Conservation (phyloP, 352 stramenopile genomes). For the Hyaloperonospora arabidopsidis region DNA sequence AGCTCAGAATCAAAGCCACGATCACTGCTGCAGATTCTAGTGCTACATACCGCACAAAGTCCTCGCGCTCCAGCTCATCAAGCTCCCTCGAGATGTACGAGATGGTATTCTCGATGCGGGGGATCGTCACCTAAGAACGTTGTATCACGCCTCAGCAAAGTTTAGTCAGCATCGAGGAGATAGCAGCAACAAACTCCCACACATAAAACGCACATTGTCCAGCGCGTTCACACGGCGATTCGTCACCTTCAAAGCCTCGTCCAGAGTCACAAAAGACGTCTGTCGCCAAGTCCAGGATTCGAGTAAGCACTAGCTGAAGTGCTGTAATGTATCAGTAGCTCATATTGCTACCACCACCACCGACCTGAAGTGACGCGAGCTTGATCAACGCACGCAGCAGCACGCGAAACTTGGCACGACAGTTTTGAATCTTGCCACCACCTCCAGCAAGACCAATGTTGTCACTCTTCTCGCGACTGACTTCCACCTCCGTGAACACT, state of each 20-base stretch:
- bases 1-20: too few species aligned
- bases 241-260: constrained; percentile 97
- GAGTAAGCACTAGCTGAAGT: constrained; percentile 20
- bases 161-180: background rate
- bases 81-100: constrained; percentile 97
- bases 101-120: constrained; percentile 94
- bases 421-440: constrained; percentile 96
- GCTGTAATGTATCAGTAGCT: background rate
- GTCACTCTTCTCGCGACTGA: constrained; percentile 89
- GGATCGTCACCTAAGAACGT: constrained; percentile 90
- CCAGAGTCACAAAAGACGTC: constrained; percentile 98
- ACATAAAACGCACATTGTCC: constrained; percentile 85
- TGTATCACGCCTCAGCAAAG: background rate
- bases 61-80: constrained; percentile 98
- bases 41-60: constrained; percentile 72
- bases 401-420: constrained; percentile 81
- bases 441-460: constrained; percentile 94
- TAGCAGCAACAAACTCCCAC: background rate
- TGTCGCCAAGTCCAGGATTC: constrained; percentile 54
- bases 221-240: constrained; percentile 99
- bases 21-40: background rate
- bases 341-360: background rate
- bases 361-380: constrained; percentile 77
- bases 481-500: constrained; percentile 96
- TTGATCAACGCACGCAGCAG: constrained; percentile 83